phyloP scores from a whole-genome alignment of 2,329 filamentous ascomycete species.

The Aureobasidium leucospermi region DNA sequence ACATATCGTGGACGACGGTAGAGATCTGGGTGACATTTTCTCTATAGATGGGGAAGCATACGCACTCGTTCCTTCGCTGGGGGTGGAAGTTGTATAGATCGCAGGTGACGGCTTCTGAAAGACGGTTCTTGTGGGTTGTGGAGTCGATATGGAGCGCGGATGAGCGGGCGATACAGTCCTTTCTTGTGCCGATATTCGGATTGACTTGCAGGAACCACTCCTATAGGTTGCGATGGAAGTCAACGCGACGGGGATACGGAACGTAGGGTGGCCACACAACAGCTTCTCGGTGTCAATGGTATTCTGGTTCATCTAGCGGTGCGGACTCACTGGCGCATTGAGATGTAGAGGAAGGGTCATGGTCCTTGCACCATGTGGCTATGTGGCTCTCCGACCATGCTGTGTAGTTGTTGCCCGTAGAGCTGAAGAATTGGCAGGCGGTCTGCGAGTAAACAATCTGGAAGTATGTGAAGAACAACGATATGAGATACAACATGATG shows the following conservation, averaged over 20 bases:
- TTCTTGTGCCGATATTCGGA: background rate
- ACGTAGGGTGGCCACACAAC: background rate
- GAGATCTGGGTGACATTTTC: background rate
- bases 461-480: background rate
- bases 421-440: constrained; percentile 3
- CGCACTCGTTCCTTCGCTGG: constrained; percentile 1
- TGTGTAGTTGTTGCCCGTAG: background rate
- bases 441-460: background rate
- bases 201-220: background rate
- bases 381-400: constrained; percentile 1
- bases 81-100: constrained; percentile 3
- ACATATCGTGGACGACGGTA: background rate
- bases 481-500: constrained; percentile 2
- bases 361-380: constrained; percentile 10
- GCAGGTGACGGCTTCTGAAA: constrained; percentile 10
- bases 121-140: background rate
- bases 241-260: background rate
- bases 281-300: background rate
- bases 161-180: constrained; percentile 12
- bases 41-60: constrained; percentile 11
- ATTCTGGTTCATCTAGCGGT: too few species aligned
- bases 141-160: constrained; percentile 1
- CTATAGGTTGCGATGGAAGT: background rate
- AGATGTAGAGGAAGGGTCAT: constrained; percentile 7
- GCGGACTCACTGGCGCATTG: constrained; percentile 11